A percentile compares a stretch with the other conserved stretches of the same genome.
phyloP scores from a whole-genome alignment of 75 land plant genomes.

The Larix kaempferi region DNA sequence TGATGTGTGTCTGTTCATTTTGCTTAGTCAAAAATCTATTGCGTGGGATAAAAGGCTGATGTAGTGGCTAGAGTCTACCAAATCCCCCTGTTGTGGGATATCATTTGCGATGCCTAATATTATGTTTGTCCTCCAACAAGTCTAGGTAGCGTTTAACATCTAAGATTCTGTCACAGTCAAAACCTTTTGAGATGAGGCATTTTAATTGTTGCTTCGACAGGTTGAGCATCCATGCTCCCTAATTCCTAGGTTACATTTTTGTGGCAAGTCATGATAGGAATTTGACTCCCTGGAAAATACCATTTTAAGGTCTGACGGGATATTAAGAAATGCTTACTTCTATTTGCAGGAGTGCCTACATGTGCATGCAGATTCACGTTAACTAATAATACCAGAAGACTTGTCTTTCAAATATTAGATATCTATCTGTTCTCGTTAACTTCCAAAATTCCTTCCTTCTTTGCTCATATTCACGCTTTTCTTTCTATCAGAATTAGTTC shows the following conservation, averaged over 20 bases:
- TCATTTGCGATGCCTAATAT: background rate
- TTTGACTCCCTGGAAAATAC: background rate
- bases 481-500: background rate
- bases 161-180: background rate
- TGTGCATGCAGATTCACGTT: background rate
- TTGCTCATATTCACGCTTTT: background rate
- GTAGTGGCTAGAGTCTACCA: background rate
- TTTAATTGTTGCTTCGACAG: background rate
- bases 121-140: background rate
- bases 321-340: background rate
- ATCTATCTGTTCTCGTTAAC: background rate
- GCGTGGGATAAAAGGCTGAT: background rate
- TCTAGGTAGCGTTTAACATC: background rate
- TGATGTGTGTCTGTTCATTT: background rate
- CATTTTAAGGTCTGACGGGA: too few species aligned
- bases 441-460: background rate
- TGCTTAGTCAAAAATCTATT: background rate
- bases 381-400: background rate
- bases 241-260: background rate
- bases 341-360: background rate
- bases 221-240: background rate
- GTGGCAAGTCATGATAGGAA: background rate
- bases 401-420: background rate
- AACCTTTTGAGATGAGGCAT: background rate
- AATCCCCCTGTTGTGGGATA: background rate